A percentile compares a stretch with the other conserved stretches of the same genome.
These are phyloP conservation scores for Fusarium miscanthi DNA, from an alignment of 2,329 filamentous ascomycete species.

Conservation along the genomic window DNA sequence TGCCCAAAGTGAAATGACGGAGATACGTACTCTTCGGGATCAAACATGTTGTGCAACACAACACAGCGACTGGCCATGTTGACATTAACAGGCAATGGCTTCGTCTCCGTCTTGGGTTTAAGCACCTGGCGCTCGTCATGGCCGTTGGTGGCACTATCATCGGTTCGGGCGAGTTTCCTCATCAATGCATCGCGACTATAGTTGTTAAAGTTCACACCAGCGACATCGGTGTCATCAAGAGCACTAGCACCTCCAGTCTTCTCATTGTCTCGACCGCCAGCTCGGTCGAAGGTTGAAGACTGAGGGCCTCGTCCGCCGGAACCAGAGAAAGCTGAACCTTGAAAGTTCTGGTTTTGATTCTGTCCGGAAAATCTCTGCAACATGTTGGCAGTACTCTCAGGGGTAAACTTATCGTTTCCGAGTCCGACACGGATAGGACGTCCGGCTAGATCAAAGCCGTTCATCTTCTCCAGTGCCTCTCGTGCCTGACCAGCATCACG, in stretches of 20 bases:
- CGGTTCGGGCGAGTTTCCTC: slow-evolving; percentile 96
- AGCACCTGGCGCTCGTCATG: slow-evolving; percentile 77
- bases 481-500: slow-evolving; percentile 90
- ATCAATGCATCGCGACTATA: slow-evolving; percentile 98
- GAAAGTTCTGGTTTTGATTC: slow-evolving; percentile 72
- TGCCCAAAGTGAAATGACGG: background rate
- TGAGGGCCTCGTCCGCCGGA: slow-evolving; percentile 88
- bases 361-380: slow-evolving; percentile 91
- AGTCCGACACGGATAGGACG: slow-evolving; percentile 98
- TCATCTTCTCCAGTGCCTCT: slow-evolving; percentile 98
- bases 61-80: slow-evolving; percentile 95
- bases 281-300: slow-evolving; percentile 89
- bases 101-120: slow-evolving; percentile 82
- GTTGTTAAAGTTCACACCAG: slow-evolving; percentile 99
- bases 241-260: slow-evolving; percentile 93
- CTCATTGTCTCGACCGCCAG: slow-evolving; percentile 87
- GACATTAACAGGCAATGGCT: slow-evolving; percentile 84
- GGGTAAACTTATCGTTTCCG: slow-evolving; percentile 99
- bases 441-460: slow-evolving; percentile 97
- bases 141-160: slow-evolving; percentile 76
- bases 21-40: slow-evolving; percentile 82
- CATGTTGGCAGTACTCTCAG: slow-evolving; percentile 93
- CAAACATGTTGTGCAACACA: slow-evolving; percentile 94
- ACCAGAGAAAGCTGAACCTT: slow-evolving; percentile 92
- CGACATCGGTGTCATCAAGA: slow-evolving; percentile 96